Base-by-base conservation (phyloP, 2,329 filamentous ascomycete genomes). In the Colletotrichum sp. region DNA sequence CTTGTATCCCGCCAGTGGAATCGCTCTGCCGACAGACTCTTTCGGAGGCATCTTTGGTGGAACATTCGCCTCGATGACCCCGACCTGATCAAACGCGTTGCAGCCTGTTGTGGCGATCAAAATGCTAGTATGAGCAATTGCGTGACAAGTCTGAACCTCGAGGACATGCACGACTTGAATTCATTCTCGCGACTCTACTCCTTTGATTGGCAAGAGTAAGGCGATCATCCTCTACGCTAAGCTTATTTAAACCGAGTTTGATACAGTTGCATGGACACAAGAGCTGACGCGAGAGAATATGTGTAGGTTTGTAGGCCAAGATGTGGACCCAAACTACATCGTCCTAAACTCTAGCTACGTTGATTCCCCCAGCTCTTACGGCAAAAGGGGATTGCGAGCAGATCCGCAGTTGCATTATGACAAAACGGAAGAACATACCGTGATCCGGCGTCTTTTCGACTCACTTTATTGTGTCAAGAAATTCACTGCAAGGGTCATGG, bases 1-100 rank as follows among this genome's bases (percentile, higher is more conserved):
- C 18, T 67, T 5, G 61, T 75, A 15, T 71, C 61, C 7, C 72
- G 57, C 4, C 48, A 52, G 28, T 72, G 68, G 68, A 48, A 75
- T 26, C 26, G 15, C 6, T 66, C 60, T 43, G 68, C 36, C 7
- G 36, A 30, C 6, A 43, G 34, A 10, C 16, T 75, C 4, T 39
- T 75, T n/a, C 26, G 21, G 26, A 71, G 60, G 52, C 52, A 71
- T 5, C 6, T 52, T 16, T 55, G 36, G 52, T 75, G 72, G 72
- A 52, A 24, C 28, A 15, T 75, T 6, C 34, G 26, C 13, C 34
- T 75, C 13, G 68, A 75, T n/a, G 21, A 36, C 43, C n/a, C 16
- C 10, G 7, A 28, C 34, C 2, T 36, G 65, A 8, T 34, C 16
- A n/a, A 28, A 30, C 60, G 26, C 26, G 7, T 59, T 4, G 5